These are phyloP conservation scores for Populus alba DNA, from an alignment of 345 rosid genomes.

Conservation along the genomic window DNA sequence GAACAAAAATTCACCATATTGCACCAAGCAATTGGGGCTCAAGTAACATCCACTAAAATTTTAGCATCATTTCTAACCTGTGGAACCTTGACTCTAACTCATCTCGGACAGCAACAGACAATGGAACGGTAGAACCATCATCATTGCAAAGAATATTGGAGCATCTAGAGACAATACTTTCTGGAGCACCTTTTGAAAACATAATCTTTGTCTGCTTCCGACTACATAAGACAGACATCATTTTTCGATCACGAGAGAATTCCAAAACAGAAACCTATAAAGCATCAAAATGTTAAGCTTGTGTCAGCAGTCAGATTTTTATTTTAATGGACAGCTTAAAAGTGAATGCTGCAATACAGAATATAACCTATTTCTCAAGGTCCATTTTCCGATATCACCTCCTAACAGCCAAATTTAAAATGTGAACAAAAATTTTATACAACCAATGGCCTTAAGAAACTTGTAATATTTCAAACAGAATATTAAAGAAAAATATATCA, in stretches of 20 bases:
- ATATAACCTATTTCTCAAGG: not conserved
- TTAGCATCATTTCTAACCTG: conserved; percentile 45
- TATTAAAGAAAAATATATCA: not conserved
- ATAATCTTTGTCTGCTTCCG: conserved; percentile 65
- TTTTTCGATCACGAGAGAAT: conserved; percentile 95
- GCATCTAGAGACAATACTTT: conserved; percentile 84
- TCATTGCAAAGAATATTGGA: conserved; percentile 71
- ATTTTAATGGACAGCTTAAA: not conserved
- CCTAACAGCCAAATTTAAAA: not conserved
- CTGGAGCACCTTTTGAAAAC: conserved; percentile 99
- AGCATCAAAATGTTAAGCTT: conserved; percentile 17
- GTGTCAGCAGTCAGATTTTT: not conserved
- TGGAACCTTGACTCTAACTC: conserved; percentile 78
- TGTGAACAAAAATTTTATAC: not conserved
- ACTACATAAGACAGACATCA: conserved; percentile 96
- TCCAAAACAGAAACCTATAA: conserved; percentile 81
- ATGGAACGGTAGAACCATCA: conserved; percentile 76
- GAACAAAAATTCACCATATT: not conserved
- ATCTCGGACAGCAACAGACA: conserved; percentile 61
- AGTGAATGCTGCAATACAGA: not conserved
- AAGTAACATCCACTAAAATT: not conserved
- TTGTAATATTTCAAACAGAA: not conserved
- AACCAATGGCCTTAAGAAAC: not conserved
- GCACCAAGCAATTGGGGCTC: not conserved
- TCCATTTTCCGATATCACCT: not conserved